Conservation (phyloP, 2,329 filamentous ascomycete species). For the Fusarium cicatricum region DNA sequence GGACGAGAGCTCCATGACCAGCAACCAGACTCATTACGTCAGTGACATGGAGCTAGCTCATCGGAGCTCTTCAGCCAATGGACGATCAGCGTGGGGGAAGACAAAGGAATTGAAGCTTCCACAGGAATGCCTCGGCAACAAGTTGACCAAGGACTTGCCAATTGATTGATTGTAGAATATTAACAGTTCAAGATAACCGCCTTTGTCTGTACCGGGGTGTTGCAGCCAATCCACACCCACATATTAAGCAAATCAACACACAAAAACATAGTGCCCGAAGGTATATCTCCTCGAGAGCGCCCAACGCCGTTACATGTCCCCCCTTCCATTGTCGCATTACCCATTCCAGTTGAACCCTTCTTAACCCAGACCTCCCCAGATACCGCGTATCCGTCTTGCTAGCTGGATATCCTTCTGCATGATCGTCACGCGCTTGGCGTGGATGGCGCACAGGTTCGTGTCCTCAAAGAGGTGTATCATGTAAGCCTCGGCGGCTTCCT, state of each 20-base stretch:
- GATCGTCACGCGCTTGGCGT: conserved; percentile 95
- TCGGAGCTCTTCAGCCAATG: conserved; percentile 33
- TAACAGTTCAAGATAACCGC: conserved; percentile 9
- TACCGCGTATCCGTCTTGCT: conserved; percentile 79
- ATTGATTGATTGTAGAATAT: conserved; percentile 16
- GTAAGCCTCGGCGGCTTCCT: conserved; percentile 97
- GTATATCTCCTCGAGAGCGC: conserved; percentile 36
- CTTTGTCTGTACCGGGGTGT: background rate
- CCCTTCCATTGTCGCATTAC: conserved; percentile 21
- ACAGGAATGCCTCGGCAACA: background rate
- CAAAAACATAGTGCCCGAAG: conserved; percentile 21
- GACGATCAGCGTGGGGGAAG: conserved; percentile 20
- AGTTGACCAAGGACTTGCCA: conserved; percentile 1
- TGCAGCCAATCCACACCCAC: conserved; percentile 2
- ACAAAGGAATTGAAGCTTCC: conserved; percentile 19
- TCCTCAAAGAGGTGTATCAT: conserved; percentile 92
- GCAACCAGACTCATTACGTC: conserved; percentile 31
- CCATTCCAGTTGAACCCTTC: conserved; percentile 14
- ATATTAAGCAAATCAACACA: conserved; percentile 21
- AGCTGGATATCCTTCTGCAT: conserved; percentile 99
- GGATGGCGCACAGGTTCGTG: conserved; percentile 89
- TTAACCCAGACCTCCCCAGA: conserved; percentile 74
- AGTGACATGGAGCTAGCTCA: conserved; percentile 19
- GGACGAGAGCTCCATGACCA: conserved; percentile 7
- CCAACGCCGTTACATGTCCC: conserved; percentile 25